Conservation (phyloP, 116 monocot genomes). For the Phalaenopsis hybrid region DNA sequence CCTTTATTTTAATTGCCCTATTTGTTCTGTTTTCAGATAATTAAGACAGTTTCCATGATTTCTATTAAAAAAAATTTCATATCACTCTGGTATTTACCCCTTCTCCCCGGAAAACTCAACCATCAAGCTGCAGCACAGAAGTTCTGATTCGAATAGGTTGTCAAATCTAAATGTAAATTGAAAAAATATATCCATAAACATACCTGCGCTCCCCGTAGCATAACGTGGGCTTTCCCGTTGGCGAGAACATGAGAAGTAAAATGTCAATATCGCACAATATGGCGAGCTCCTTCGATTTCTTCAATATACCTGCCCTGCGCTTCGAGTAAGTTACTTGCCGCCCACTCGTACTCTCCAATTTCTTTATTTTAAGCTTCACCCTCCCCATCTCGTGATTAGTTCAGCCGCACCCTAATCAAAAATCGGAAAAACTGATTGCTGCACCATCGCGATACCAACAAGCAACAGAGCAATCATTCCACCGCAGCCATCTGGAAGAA, state of each 20-base stretch:
- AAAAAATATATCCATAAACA: not conserved
- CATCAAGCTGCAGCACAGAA: not conserved
- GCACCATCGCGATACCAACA: not conserved
- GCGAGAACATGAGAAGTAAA: constrained; percentile 85
- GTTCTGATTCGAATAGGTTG: not conserved
- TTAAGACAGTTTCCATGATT: too few species aligned
- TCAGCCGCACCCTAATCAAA: not conserved
- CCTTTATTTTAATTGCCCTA: too few species aligned
- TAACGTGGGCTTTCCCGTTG: constrained; percentile 68
- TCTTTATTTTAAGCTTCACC: constrained; percentile 84
- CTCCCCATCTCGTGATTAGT: constrained; percentile 55
- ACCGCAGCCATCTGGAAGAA: too few species aligned
- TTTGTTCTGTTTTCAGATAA: too few species aligned
- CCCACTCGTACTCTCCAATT: constrained; percentile 60
- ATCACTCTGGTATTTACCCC: not conserved
- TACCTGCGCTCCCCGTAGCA: constrained; percentile 82
- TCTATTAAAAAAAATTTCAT: too few species aligned
- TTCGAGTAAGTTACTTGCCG: constrained; percentile 87
- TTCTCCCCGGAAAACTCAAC: not conserved
- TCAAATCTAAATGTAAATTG: not conserved
- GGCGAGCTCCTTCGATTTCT: constrained; percentile 84
- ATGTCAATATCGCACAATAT: constrained; percentile 81
- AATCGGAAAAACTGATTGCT: too few species aligned
- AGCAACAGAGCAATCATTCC: not conserved
- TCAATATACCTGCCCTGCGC: constrained; percentile 67